These are phyloP conservation scores for Diplosphaera chodatii DNA, from an alignment of 139 green algal genomes.

Conservation along the genomic window DNA sequence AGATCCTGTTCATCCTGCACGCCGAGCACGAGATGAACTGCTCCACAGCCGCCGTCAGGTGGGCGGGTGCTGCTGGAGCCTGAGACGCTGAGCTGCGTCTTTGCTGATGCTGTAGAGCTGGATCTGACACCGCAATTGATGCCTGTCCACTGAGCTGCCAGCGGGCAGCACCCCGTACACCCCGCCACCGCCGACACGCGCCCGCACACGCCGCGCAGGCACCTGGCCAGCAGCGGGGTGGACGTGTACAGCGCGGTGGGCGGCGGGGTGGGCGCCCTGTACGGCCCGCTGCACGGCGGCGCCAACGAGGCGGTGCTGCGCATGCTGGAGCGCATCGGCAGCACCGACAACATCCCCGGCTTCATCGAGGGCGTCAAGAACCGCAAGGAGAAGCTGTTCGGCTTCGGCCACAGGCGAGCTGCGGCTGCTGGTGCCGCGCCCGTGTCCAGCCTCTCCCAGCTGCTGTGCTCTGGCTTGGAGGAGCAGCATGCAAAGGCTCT, in stretches of 20 bases:
- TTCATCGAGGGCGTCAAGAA: conserved; percentile 76
- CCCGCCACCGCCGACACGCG: too few species aligned
- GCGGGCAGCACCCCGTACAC: too few species aligned
- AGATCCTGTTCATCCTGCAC: conserved; percentile 97
- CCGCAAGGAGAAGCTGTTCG: conserved; percentile 84
- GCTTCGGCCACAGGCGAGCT: conserved; percentile 83
- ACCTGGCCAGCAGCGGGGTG: conserved; percentile 78
- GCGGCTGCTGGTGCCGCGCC: too few species aligned
- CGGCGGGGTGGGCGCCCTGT: conserved; percentile 91
- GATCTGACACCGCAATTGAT: too few species aligned
- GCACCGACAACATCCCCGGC: conserved; percentile 57
- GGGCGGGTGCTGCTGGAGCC: too few species aligned
- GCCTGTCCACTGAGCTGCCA: too few species aligned
- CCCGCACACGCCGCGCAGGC: conserved; percentile 21
- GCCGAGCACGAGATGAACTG: conserved; percentile 99
- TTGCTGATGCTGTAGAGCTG: too few species aligned
- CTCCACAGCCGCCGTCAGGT: conserved; percentile 57
- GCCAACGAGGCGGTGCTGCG: conserved; percentile 97
- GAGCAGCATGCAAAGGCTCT: too few species aligned
- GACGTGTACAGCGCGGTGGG: conserved; percentile 94
- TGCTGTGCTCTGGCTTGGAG: too few species aligned
- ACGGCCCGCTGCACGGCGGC: conserved; percentile 94
- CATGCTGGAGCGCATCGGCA: conserved; percentile 92
- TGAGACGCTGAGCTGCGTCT: too few species aligned
- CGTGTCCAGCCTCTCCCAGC: too few species aligned